These are phyloP conservation scores for Microdochium paspali DNA, from an alignment of 2,329 filamentous ascomycete species.

Conservation along the genomic window DNA sequence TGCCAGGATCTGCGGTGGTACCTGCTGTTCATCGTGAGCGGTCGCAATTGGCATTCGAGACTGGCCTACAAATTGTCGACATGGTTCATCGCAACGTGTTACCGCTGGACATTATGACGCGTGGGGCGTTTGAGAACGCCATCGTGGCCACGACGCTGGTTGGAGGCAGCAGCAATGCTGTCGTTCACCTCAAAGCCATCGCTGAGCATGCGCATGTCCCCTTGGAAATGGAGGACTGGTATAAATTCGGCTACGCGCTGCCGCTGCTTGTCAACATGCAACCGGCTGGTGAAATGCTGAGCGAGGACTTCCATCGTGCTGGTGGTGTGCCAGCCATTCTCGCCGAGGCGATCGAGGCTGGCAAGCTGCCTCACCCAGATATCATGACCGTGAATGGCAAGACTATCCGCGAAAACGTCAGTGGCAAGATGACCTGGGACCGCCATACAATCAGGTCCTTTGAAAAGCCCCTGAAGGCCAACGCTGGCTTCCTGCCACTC, in stretches of 20 bases:
- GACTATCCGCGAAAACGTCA: conserved; percentile 31
- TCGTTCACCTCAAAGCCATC: conserved; percentile 44
- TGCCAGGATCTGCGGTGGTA: conserved; percentile 40
- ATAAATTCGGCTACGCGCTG: conserved; percentile 35
- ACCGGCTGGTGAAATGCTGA: conserved; percentile 40
- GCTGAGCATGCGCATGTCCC: conserved; percentile 42
- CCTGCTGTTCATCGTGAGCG: conserved; percentile 39
- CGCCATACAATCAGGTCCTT: conserved; percentile 34
- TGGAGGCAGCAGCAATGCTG: conserved; percentile 46
- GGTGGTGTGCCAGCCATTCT: conserved; percentile 43
- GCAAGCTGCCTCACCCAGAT: conserved; percentile 29
- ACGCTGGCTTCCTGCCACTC: conserved; percentile 42
- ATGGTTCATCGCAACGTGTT: conserved; percentile 38
- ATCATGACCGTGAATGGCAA: conserved; percentile 36
- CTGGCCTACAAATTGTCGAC: conserved; percentile 36
- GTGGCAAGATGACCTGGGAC: conserved; percentile 37
- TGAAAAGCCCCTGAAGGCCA: conserved; percentile 31
- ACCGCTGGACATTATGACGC: conserved; percentile 45
- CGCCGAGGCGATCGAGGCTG: conserved; percentile 39
- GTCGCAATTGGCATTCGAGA: conserved; percentile 35
- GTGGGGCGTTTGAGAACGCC: conserved; percentile 45
- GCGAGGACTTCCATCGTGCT: conserved; percentile 44
- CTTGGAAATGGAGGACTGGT: conserved; percentile 43
- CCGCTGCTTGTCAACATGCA: conserved; percentile 45
- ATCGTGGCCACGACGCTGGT: conserved; percentile 45